These are phyloP conservation scores for Volvox carteri DNA, from an alignment of 163 green algal species.

Conservation along the genomic window DNA sequence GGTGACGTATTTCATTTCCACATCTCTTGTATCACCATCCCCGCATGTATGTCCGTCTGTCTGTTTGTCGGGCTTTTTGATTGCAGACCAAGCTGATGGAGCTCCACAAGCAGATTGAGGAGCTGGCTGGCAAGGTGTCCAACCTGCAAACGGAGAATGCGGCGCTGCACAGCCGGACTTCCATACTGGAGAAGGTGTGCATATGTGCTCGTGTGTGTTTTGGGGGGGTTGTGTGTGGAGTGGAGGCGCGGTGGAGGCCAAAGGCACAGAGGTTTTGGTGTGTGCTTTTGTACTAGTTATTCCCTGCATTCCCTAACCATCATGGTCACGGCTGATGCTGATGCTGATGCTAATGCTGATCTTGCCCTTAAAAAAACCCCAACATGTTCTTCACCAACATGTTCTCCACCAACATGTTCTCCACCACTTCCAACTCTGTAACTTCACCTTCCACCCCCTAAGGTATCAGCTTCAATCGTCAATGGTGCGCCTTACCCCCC, in stretches of 20 bases:
- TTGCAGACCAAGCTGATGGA: conserved; percentile 77
- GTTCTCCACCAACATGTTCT: background rate
- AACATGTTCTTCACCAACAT: too few species aligned
- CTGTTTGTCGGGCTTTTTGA: background rate
- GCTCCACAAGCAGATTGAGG: conserved; percentile 80
- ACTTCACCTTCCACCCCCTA: too few species aligned
- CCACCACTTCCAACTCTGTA: background rate
- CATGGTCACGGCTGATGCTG: too few species aligned
- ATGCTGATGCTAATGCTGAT: too few species aligned
- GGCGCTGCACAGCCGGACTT: conserved; percentile 72
- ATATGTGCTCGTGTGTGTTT: background rate
- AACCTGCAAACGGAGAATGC: conserved; percentile 74
- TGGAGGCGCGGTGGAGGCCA: too few species aligned
- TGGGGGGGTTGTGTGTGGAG: background rate
- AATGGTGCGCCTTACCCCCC: too few species aligned
- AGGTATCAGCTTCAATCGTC: too few species aligned
- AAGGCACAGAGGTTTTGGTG: too few species aligned
- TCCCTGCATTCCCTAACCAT: too few species aligned
- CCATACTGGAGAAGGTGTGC: conserved; percentile 74
- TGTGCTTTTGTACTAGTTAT: too few species aligned
- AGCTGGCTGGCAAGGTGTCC: conserved; percentile 62
- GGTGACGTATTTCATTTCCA: background rate
- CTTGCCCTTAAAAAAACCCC: too few species aligned
- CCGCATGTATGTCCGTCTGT: background rate
- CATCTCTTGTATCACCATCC: background rate